These are phyloP conservation scores for Mycena sp. DNA, from an alignment of 1,284 basidiomycete species.

Conservation along the genomic window DNA sequence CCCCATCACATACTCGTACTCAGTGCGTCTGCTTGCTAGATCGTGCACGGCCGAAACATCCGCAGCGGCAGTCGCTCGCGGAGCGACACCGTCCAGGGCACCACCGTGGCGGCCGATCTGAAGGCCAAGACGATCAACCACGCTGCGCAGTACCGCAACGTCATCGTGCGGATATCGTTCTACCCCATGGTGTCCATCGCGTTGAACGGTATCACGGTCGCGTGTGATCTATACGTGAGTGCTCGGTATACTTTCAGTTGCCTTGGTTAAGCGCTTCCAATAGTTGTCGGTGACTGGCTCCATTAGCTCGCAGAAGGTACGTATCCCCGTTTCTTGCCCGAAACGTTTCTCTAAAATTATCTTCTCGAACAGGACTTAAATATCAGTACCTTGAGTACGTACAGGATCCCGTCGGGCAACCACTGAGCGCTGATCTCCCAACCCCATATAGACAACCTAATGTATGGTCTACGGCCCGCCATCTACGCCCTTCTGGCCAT, in stretches of 20 bases:
- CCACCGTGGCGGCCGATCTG: background rate
- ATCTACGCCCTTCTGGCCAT: slow-evolving; percentile 5
- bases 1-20: background rate
- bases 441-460: background rate
- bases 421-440: background rate
- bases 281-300: background rate
- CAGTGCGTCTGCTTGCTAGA: too few relatives aligned
- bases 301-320: background rate
- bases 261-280: background rate
- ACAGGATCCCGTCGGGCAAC: background rate
- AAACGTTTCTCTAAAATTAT: background rate
- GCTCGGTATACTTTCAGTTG: background rate
- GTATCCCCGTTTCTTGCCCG: background rate
- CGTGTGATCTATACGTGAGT: slow-evolving; percentile 3
- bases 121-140: background rate
- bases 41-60: background rate
- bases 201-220: background rate
- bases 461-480: background rate
- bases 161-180: slow-evolving; percentile 5
- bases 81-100: background rate
- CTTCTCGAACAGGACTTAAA: background rate
- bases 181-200: background rate
- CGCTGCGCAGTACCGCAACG: background rate
- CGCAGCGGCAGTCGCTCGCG: background rate
- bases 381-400: background rate